Evolutionary conservation across 2,329 filamentous ascomycete genomes (phyloP).

Genomic region (Endothia cerciana): DNA sequence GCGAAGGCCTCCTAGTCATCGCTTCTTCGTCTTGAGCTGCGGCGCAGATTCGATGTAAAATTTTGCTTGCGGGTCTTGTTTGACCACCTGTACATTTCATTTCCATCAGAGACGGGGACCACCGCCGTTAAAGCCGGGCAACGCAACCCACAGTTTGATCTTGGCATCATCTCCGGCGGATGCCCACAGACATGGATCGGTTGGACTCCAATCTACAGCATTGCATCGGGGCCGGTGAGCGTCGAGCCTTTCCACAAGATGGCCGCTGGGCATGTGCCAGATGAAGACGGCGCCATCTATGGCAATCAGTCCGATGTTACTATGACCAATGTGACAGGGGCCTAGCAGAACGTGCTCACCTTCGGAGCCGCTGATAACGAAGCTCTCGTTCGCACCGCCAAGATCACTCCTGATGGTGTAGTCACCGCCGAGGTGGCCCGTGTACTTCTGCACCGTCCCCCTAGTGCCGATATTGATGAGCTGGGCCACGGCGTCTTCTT

Average conservation of each 20-base stretch:
- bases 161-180: constrained; percentile 86
- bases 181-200: constrained; percentile 81
- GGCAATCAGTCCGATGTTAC: constrained; percentile 3
- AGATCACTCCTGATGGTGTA: constrained; percentile 83
- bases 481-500: constrained; percentile 75
- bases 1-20: constrained; percentile 1
- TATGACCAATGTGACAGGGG: neutral
- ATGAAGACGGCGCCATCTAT: constrained; percentile 74
- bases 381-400: constrained; percentile 89
- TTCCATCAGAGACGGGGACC: constrained; percentile 4
- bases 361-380: constrained; percentile 90
- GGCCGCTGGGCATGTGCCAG: constrained; percentile 86
- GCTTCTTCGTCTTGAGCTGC: neutral
- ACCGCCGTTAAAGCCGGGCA: neutral
- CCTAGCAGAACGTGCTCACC: constrained; percentile 52
- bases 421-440: constrained; percentile 73
- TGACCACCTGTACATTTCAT: constrained; percentile 40
- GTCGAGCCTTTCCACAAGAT: constrained; percentile 73
- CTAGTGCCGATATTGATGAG: constrained; percentile 77
- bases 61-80: constrained; percentile 39
- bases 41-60: neutral
- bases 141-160: constrained; percentile 76
- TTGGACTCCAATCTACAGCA: constrained; percentile 86
- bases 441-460: constrained; percentile 73
- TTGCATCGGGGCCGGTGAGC: constrained; percentile 82